phyloP scores from a whole-genome alignment of 1,139 yeast species.

The Candida albicans region DNA sequence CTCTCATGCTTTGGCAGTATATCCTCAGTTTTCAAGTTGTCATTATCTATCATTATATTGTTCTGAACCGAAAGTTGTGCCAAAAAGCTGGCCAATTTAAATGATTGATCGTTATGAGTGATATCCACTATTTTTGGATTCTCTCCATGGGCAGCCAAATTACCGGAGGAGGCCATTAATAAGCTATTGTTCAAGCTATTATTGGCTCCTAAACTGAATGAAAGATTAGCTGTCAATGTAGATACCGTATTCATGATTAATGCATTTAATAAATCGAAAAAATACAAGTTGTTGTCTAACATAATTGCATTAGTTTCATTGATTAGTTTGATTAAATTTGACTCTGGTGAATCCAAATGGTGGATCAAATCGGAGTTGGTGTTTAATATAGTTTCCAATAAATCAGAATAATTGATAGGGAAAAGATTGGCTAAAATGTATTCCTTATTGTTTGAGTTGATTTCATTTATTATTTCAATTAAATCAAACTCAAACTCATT shows the following conservation, averaged over 20 bases:
- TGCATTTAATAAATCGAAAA: conserved; percentile 30
- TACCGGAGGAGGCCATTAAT: conserved; percentile 12
- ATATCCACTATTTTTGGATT: conserved; percentile 20
- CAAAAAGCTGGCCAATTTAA: conserved; percentile 66
- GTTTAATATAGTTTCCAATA: conserved; percentile 45
- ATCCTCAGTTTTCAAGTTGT: conserved; percentile 20
- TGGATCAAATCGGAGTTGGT: conserved; percentile 46
- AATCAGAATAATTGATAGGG: conserved; percentile 42
- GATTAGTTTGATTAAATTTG: conserved; percentile 45
- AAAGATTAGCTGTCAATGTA: conserved; percentile 32
- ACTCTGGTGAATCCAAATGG: conserved; percentile 39
- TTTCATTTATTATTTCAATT: conserved; percentile 27
- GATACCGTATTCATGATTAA: conserved; percentile 30
- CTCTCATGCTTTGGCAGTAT: conserved; percentile 20
- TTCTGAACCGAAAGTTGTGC: conserved; percentile 72
- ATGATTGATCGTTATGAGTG: conserved; percentile 22
- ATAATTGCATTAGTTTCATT: conserved; percentile 43
- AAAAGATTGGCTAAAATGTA: conserved; percentile 45
- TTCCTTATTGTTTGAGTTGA: conserved; percentile 41
- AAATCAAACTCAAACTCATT: conserved; percentile 50
- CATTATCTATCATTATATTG: conserved; percentile 49
- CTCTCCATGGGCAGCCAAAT: conserved; percentile 5
- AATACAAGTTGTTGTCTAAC: conserved; percentile 27
- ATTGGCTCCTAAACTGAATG: conserved; percentile 22
- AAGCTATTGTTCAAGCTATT: conserved; percentile 12